Evolutionary conservation across 176 grass and related monocot species (phyloP).

Genomic region (Zoysia pacifica): DNA sequence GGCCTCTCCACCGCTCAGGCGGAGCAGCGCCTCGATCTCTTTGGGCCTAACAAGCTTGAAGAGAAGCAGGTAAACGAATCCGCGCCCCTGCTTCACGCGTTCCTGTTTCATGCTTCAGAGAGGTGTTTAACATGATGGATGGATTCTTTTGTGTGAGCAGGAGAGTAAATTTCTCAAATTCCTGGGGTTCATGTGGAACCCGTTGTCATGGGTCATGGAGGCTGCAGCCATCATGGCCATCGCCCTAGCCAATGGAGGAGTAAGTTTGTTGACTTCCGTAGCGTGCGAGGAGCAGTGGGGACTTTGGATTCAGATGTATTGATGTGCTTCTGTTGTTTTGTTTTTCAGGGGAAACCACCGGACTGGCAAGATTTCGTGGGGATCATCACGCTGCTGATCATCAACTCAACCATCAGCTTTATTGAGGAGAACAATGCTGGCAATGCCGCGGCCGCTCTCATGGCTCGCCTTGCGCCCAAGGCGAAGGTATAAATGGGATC

Average conservation of each 20-base stretch:
- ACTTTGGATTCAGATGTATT: neutral
- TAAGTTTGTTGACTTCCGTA: constrained; percentile 28
- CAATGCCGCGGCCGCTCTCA: constrained; percentile 79
- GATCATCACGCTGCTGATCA: constrained; percentile 82
- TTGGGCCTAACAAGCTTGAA: constrained; percentile 87
- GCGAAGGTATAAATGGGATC: constrained; percentile 59
- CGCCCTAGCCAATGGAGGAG: constrained; percentile 80
- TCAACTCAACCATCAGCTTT: constrained; percentile 91
- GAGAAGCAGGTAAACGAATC: constrained; percentile 66
- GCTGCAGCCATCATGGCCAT: constrained; percentile 90
- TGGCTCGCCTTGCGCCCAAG: constrained; percentile 87
- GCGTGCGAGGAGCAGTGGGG: neutral
- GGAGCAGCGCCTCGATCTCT: constrained; percentile 65
- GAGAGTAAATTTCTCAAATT: constrained; percentile 91
- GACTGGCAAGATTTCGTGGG: constrained; percentile 95
- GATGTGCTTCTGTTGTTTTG: neutral
- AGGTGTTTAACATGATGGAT: constrained; percentile 1
- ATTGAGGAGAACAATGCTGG: constrained; percentile 95
- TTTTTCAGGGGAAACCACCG: constrained; percentile 72
- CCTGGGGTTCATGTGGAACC: constrained; percentile 93
- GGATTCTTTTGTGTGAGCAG: constrained; percentile 27
- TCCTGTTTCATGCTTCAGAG: neutral
- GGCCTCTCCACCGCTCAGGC: constrained; percentile 70
- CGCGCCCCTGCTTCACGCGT: neutral
- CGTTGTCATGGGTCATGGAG: constrained; percentile 91